Base-by-base conservation (phyloP, 176 grass and related monocot species). In the Triticum dicoccoides region DNA sequence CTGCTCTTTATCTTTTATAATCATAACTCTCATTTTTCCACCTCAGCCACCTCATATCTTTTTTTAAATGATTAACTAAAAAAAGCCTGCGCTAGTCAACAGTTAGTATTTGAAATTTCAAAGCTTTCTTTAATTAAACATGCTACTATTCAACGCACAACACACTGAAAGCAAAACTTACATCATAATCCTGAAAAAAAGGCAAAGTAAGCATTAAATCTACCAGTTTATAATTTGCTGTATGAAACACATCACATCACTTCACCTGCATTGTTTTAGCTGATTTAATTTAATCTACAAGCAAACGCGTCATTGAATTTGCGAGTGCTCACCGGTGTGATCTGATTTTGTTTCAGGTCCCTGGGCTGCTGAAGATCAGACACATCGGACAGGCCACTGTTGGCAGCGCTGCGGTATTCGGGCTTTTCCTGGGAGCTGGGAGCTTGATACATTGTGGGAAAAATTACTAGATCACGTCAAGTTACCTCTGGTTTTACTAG, bases 361-460 rank as follows among this genome's bases (percentile, higher is more conserved):
- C 96, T 2, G 93, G 96, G 15, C 87, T 98, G 80, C 78, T 98
- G 76, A 95, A 98, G 87, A 95, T 98, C 77, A 95, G 96, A 83
- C 64, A 98, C 38, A 98, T 98, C 63, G 96, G 91, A 18, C 93
- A 92, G 71, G 87, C 93, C 8, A 98, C 93, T 29, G 81, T 98
- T 58, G 88, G 91, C 82, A 98, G 93, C 13, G 96, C 96, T 27
- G 93, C 96, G 33, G 56, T 98, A 47, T 98, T 94, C 79, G 93
- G 89, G 5, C 91, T 98, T 74, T 98, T 98, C 89, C 73, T 98
- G 80, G 96, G 91, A 86, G 93, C 96, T 52, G 96, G 96, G 27
- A 98, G 96, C 81, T 94, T 98, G 88, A 98, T 98, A 94, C 96
- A 98, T 32, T 95, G 91, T 77, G 96, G 96, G 38, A 98, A 92